These are phyloP conservation scores for Colletotrichum liriopes DNA, from an alignment of 2,329 filamentous ascomycete genomes.

Conservation along the genomic window DNA sequence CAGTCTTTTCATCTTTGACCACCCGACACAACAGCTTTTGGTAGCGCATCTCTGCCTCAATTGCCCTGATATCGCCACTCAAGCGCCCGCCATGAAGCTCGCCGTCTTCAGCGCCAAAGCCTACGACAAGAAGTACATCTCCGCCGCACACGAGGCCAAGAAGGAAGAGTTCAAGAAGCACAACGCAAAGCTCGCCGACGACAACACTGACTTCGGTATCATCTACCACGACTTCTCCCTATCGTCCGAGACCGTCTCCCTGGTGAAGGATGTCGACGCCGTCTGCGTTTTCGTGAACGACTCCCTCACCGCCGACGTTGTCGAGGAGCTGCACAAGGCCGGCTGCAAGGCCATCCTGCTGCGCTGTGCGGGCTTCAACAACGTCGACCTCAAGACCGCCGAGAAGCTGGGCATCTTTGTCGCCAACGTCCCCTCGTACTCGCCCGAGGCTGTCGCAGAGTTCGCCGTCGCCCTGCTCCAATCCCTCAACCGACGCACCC, in stretches of 20 bases:
- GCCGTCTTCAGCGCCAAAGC: slow-evolving; percentile 76
- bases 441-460: slow-evolving; percentile 79
- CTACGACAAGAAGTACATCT: slow-evolving; percentile 72
- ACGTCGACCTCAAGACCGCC: slow-evolving; percentile 73
- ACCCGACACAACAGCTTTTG: background rate
- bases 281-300: slow-evolving; percentile 82
- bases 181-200: slow-evolving; percentile 50
- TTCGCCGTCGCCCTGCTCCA: slow-evolving; percentile 78
- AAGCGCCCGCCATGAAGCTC: slow-evolving; percentile 64
- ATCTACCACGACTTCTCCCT: slow-evolving; percentile 73
- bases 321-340: slow-evolving; percentile 62
- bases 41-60: background rate
- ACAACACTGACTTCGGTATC: slow-evolving; percentile 60
- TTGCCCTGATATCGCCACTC: background rate
- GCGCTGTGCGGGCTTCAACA: slow-evolving; percentile 79
- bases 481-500: slow-evolving; percentile 78
- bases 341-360: slow-evolving; percentile 74
- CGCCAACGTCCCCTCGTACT: slow-evolving; percentile 78
- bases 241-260: slow-evolving; percentile 67
- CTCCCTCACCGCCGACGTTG: slow-evolving; percentile 64
- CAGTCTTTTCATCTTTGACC: background rate
- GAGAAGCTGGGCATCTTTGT: slow-evolving; percentile 71
- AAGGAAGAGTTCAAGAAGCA: slow-evolving; percentile 45
- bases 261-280: slow-evolving; percentile 65
- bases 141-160: slow-evolving; percentile 51